Evolutionary conservation across 768 basidiomycete species (phyloP), one percentile per base, ranked within the genome.

Genomic region (Termitomyces sp.): DNA sequence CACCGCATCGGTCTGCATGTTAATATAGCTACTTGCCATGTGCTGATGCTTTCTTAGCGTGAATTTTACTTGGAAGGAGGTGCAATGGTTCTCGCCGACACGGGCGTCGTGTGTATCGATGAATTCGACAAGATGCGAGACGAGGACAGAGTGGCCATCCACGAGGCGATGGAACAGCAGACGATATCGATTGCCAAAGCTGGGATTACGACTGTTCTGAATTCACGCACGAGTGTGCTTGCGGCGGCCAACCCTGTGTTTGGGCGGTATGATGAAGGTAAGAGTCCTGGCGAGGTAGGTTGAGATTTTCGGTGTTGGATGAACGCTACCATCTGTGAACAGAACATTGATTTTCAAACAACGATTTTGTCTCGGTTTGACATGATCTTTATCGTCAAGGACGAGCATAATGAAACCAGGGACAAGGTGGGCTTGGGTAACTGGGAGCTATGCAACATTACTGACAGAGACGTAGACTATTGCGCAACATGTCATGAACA

Each of bases 51-150:
- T 57, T 36, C 54, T 13, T 60, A 98, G 94, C 85, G 97, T 46
- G 97, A 99, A 71, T 98, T 99, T 73, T 98, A 97, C 73, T 82
- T 99, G 6, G 97, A 99, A 77, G 97, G 97, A 8, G 97, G 97
- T 24, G 97, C 97, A 1, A 98, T 99, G 97, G 97, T 99, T 6
- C 84, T 98, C 37, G 97, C 97, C 1, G 97, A 99, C 69, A 92
- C 92, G 13, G 97, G 97, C 29, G 95, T 99, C 15, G 97, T 98
- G 39, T 98, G 97, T 68, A 99, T 99, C 67, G 97, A 99, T 73
- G 97, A 99, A 71, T 99, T 99, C 65, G 97, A 99, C 75, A 99
- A 99, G 77, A 99, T 99, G 97, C 81, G 96, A 39, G 97, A 99
- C 64, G 96, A 98, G 72, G 97, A 99, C 70, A 86, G 97, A 55